phyloP scores from a whole-genome alignment of 2,329 filamentous ascomycete genomes.

The Fusarium sarcochroum region DNA sequence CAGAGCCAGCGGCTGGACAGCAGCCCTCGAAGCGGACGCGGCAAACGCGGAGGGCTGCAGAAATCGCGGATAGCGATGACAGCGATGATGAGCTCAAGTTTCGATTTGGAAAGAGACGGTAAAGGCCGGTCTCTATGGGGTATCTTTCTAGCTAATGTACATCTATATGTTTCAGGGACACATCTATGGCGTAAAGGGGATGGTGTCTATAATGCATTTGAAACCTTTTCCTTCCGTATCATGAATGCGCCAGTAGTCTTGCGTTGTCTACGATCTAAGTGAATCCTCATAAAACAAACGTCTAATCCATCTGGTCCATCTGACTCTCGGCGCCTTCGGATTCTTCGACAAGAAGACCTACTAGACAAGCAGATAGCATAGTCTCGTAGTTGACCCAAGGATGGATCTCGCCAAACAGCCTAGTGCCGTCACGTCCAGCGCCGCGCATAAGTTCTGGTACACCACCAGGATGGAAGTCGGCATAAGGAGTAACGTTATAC shows the following conservation, averaged over 20 bases:
- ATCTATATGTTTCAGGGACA: constrained; percentile 37
- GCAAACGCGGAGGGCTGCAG: constrained; percentile 53
- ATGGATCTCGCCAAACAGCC: constrained; percentile 76
- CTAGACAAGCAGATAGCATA: constrained; percentile 74
- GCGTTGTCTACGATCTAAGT: constrained; percentile 1
- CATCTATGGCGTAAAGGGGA: constrained; percentile 30
- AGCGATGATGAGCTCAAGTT: constrained; percentile 72
- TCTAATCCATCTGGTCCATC: constrained; percentile 75
- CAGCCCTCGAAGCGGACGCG: constrained; percentile 53
- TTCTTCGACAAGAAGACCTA: constrained; percentile 75
- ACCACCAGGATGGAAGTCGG: constrained; percentile 92
- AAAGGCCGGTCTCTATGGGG: constrained; percentile 46
- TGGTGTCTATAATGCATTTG: constrained; percentile 18
- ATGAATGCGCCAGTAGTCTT: neutral
- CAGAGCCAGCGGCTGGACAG: constrained; percentile 48
- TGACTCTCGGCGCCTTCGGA: constrained; percentile 56
- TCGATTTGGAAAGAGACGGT: constrained; percentile 67
- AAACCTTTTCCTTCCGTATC: neutral
- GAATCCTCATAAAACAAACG: neutral
- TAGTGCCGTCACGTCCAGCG: constrained; percentile 73
- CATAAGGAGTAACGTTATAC: constrained; percentile 93
- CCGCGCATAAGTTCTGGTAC: constrained; percentile 78
- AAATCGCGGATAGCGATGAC: constrained; percentile 59
- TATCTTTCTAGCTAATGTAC: constrained; percentile 51
- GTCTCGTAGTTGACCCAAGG: constrained; percentile 81